A percentile compares a stretch with the other conserved stretches of the same genome.
phyloP scores from a whole-genome alignment of 129 eudicot species.

The Heracleum sosnowskyi region DNA sequence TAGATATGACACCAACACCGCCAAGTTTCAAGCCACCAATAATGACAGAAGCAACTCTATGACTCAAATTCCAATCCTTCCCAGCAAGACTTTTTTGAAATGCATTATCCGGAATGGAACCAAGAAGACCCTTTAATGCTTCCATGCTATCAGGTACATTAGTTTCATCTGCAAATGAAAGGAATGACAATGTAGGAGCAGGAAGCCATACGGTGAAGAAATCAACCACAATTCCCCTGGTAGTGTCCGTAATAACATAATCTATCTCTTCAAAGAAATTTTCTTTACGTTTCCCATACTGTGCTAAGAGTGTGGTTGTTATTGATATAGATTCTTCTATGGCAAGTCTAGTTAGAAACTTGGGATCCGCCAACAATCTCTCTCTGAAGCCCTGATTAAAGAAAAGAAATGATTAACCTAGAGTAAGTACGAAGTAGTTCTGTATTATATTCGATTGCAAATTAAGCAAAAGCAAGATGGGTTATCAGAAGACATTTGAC shows the following conservation, averaged over 20 bases:
- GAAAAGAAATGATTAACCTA: conserved; percentile 7
- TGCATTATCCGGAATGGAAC: conserved; percentile 96
- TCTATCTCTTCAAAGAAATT: conserved; percentile 83
- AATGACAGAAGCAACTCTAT: conserved; percentile 75
- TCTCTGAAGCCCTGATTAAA: conserved; percentile 87
- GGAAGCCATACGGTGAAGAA: conserved; percentile 99
- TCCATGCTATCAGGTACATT: conserved; percentile 53
- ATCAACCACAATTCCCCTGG: conserved; percentile 85
- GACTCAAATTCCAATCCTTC: conserved; percentile 75
- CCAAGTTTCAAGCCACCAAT: conserved; percentile 90
- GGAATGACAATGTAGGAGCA: conserved; percentile 88
- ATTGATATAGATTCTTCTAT: conserved; percentile 92
- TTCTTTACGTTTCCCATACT: conserved; percentile 86
- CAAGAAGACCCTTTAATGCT: conserved; percentile 66
- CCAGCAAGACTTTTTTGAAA: conserved; percentile 85
- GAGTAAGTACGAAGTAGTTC: background rate
- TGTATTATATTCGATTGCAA: background rate
- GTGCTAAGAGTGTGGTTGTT: conserved; percentile 88
- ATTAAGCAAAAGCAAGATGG: background rate
- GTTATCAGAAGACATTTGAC: background rate
- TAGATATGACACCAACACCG: conserved; percentile 85
- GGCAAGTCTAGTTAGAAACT: conserved; percentile 78
- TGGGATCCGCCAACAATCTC: conserved; percentile 90
- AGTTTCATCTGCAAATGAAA: conserved; percentile 45
- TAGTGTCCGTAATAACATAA: conserved; percentile 77